Conservation (phyloP, 2,329 filamentous ascomycete species). For the Beauveria medogensis region DNA sequence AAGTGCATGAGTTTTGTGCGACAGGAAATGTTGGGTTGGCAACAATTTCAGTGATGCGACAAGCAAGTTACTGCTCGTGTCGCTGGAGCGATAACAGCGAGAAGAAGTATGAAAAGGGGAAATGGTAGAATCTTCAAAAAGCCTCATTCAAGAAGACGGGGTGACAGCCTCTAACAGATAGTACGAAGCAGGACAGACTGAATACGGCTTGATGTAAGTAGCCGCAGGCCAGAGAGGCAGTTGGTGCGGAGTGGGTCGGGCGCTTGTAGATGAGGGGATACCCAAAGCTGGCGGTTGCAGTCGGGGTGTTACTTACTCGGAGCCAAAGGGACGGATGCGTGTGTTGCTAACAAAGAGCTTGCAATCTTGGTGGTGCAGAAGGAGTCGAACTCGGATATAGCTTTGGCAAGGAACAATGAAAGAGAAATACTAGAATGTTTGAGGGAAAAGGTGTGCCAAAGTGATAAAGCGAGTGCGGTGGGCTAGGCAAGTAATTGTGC, state of each 20-base stretch:
- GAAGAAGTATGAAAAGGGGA: background rate
- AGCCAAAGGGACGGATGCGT: background rate
- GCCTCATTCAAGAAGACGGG: background rate
- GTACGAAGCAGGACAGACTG: background rate
- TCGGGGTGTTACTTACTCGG: conserved; percentile 5
- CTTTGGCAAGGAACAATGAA: background rate
- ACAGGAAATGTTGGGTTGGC: background rate
- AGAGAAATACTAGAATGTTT: background rate
- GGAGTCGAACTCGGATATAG: background rate
- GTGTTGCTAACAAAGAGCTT: background rate
- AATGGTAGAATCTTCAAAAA: background rate
- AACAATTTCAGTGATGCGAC: background rate
- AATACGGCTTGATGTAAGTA: conserved; percentile 10
- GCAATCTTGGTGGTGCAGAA: background rate
- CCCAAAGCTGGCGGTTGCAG: conserved; percentile 8
- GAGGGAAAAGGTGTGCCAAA: background rate
- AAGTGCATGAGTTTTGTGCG: background rate
- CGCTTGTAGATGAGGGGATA: conserved; percentile 12
- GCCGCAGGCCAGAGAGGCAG: conserved; percentile 2
- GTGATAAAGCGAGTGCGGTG: conserved; percentile 5
- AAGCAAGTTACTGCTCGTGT: background rate
- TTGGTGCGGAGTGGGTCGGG: conserved; percentile 10
- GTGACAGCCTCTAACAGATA: background rate
- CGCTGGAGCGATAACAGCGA: background rate
- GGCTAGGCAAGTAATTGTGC: conserved; percentile 2